Evolutionary conservation across 1,139 yeast genomes (phyloP).

Genomic region (Diutina scorzettiae): DNA sequence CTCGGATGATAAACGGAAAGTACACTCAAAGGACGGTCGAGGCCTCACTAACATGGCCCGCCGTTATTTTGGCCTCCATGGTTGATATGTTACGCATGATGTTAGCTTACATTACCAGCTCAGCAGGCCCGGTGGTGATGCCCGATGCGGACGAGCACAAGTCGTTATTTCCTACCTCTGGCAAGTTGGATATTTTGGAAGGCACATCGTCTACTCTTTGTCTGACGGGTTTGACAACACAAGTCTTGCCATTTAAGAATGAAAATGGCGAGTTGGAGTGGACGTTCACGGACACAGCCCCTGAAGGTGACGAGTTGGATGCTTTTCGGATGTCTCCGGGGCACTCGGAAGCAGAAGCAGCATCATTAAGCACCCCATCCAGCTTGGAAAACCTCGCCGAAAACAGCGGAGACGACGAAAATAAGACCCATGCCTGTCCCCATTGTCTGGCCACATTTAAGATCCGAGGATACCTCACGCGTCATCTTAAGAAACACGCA

Average conservation of each 20-base stretch:
- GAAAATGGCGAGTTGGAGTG: conserved; percentile 46
- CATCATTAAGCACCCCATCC: background rate
- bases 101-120: too few species aligned
- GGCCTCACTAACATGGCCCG: too few species aligned
- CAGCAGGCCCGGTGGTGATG: background rate
- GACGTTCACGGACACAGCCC: conserved; percentile 35
- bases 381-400: background rate
- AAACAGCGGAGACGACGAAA: background rate
- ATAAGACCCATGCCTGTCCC: conserved; percentile 23
- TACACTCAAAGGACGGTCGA: too few species aligned
- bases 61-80: too few species aligned
- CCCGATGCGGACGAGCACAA: background rate
- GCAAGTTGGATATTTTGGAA: background rate
- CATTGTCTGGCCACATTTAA: conserved; percentile 37
- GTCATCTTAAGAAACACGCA: conserved; percentile 44
- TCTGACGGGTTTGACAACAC: conserved; percentile 37
- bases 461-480: conserved; percentile 45
- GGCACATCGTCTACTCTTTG: conserved; percentile 15
- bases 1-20: too few species aligned
- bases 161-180: background rate
- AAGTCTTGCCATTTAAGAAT: conserved; percentile 39
- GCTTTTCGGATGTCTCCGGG: conserved; percentile 11
- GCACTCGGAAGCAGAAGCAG: background rate
- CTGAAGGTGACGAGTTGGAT: conserved; percentile 17
- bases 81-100: too few species aligned